These are phyloP conservation scores for Pseudocercospora pini-densiflorae DNA, from an alignment of 2,329 filamentous ascomycete species.

Conservation along the genomic window DNA sequence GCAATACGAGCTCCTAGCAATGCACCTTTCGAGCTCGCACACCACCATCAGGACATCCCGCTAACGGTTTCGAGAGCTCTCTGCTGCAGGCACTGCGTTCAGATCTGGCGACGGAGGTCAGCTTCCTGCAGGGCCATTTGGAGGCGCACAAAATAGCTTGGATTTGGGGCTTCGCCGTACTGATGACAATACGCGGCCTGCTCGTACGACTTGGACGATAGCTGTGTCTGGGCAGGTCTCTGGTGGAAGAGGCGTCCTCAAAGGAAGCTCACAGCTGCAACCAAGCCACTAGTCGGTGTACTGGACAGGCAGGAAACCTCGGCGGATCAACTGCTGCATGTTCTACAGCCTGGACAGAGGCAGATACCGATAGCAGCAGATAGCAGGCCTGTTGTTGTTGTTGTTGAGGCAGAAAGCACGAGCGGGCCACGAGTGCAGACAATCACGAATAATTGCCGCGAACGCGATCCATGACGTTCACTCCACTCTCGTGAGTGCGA, in stretches of 20 bases:
- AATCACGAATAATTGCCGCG: background rate
- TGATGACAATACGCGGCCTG: conserved; percentile 5
- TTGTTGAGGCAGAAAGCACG: no score
- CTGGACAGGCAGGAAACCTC: background rate
- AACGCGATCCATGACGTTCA: background rate
- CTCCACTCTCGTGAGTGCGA: background rate
- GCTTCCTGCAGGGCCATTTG: conserved; percentile 1
- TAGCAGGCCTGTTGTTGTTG: no score
- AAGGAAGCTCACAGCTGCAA: conserved; percentile 2
- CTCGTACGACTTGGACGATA: background rate
- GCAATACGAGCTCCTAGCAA: conserved; percentile 13
- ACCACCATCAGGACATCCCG: conserved; percentile 3
- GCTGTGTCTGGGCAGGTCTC: background rate
- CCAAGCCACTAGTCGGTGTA: background rate
- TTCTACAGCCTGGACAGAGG: background rate
- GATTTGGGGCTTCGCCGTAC: background rate
- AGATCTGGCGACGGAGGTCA: background rate
- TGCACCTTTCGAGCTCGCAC: conserved; percentile 11
- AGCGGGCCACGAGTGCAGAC: no score
- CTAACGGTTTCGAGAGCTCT: background rate
- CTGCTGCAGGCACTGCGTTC: background rate
- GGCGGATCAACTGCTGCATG: background rate
- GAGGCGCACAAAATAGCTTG: background rate
- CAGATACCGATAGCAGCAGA: background rate
- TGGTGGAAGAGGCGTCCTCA: background rate